Percentiles rank a stretch among this genome's conserved stretches.
These are phyloP conservation scores for Aspergillus quadricinctus DNA, from an alignment of 2,329 filamentous ascomycete species.

Conservation along the genomic window DNA sequence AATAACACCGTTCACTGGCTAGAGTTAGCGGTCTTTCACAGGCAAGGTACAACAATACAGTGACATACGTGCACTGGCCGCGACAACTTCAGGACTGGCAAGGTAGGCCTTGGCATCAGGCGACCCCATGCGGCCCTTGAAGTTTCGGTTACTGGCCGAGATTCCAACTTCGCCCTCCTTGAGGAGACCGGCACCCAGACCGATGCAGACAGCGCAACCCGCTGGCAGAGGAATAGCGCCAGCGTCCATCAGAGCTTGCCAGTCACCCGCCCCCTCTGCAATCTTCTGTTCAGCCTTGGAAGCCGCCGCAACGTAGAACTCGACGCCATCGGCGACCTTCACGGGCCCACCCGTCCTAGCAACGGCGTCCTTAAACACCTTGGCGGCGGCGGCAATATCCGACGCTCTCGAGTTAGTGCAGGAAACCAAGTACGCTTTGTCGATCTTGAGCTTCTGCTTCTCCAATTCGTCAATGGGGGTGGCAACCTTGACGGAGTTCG, in stretches of 20 bases:
- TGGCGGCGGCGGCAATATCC: slow-evolving; percentile 75
- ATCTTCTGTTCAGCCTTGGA: slow-evolving; percentile 70
- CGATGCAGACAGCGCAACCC: slow-evolving; percentile 82
- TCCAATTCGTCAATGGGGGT: slow-evolving; percentile 73
- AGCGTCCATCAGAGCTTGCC: slow-evolving; percentile 75
- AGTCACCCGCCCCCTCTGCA: slow-evolving; percentile 77
- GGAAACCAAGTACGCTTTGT: slow-evolving; percentile 83
- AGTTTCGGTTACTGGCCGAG: slow-evolving; percentile 79
- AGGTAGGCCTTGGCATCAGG: slow-evolving; percentile 79
- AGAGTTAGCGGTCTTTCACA: not conserved
- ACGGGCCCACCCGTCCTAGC: slow-evolving; percentile 54
- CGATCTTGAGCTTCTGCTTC: slow-evolving; percentile 66
- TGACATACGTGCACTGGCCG: slow-evolving; percentile 64
- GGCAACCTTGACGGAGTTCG: slow-evolving; percentile 85
- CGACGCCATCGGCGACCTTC: slow-evolving; percentile 69
- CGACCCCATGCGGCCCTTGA: slow-evolving; percentile 84
- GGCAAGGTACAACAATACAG: not conserved
- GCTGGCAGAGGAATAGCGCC: slow-evolving; percentile 69
- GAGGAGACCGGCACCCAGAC: slow-evolving; percentile 72
- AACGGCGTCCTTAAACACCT: slow-evolving; percentile 77
- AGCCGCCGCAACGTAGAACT: slow-evolving; percentile 87
- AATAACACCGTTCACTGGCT: slow-evolving; percentile 46
- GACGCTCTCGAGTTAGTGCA: slow-evolving; percentile 84
- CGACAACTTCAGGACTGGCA: slow-evolving; percentile 84
- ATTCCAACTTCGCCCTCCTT: slow-evolving; percentile 86